phyloP scores from a whole-genome alignment of 106 monocot genomes.

The Chionographis japonica region DNA sequence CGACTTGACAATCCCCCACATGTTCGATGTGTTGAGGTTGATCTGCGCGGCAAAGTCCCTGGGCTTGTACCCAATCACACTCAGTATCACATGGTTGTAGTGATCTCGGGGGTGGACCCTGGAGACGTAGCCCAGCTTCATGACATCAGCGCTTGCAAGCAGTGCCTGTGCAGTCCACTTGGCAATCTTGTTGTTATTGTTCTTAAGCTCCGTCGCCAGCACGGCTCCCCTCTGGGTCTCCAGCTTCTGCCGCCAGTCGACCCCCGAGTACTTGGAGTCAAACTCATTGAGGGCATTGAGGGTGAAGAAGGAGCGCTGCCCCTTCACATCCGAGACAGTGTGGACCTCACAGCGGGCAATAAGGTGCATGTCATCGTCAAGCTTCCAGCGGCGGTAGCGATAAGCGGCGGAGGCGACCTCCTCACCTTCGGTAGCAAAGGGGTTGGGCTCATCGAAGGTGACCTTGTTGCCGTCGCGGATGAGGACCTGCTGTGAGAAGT shows the following conservation, averaged over 20 bases:
- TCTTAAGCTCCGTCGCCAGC: slow-evolving; percentile 97
- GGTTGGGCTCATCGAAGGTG: slow-evolving; percentile 84
- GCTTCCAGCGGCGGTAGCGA: slow-evolving; percentile 92
- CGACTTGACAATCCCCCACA: slow-evolving; percentile 99
- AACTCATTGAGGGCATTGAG: slow-evolving; percentile 94
- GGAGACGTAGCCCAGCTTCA: slow-evolving; percentile 95
- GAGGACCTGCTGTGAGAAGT: slow-evolving; percentile 95
- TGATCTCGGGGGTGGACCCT: slow-evolving; percentile 79
- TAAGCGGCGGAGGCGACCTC: slow-evolving; percentile 84
- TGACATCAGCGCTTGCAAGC: slow-evolving; percentile 83
- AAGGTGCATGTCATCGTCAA: slow-evolving; percentile 72
- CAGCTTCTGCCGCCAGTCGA: slow-evolving; percentile 97
- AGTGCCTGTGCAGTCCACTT: slow-evolving; percentile 95
- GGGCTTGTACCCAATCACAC: slow-evolving; percentile 88
- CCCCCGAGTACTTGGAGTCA: slow-evolving; percentile 80
- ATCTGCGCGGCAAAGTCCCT: slow-evolving; percentile 93
- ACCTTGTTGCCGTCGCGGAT: slow-evolving; percentile 75
- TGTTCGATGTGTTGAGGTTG: slow-evolving; percentile 83
- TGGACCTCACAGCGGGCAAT: slow-evolving; percentile 93
- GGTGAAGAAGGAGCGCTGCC: slow-evolving; percentile 71
- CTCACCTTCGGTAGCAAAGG: slow-evolving; percentile 70
- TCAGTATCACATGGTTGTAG: slow-evolving; percentile 80
- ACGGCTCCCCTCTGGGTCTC: slow-evolving; percentile 96
- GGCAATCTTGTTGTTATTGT: slow-evolving; percentile 94
- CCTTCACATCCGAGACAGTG: slow-evolving; percentile 57